Percentiles rank a stretch among this genome's conserved stretches.
These are phyloP conservation scores for Monosporascus sp. DNA, from an alignment of 2,329 filamentous ascomycete species.

Conservation along the genomic window DNA sequence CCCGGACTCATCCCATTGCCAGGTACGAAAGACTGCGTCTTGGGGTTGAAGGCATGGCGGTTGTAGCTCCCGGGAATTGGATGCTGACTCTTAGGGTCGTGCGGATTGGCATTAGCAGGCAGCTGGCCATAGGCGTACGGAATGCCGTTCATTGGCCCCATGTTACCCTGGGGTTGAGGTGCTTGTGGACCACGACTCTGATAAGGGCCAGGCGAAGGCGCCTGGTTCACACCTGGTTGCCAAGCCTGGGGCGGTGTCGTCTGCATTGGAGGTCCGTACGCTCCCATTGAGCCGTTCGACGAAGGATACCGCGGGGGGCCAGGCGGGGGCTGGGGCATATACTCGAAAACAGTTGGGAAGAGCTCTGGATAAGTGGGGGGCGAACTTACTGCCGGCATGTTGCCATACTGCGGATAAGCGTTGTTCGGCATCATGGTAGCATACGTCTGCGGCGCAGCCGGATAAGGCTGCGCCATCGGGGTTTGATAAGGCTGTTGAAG, in stretches of 20 bases:
- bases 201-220: conserved; percentile 18
- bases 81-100: conserved; percentile 71
- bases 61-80: conserved; percentile 81
- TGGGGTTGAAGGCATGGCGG: conserved; percentile 85
- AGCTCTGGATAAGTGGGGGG: conserved; percentile 19
- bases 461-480: conserved; percentile 43
- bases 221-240: conserved; percentile 23
- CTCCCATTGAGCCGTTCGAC: conserved; percentile 27
- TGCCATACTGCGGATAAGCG: conserved; percentile 41
- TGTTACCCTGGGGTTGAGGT: conserved; percentile 16
- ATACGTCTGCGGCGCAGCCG: conserved; percentile 38
- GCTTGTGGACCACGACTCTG: conserved; percentile 20
- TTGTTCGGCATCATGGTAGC: conserved; percentile 35
- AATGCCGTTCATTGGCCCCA: conserved; percentile 27
- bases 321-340: conserved; percentile 29
- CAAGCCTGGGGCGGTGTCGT: conserved; percentile 29
- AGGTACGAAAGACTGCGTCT: conserved; percentile 88
- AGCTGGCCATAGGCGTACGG: conserved; percentile 78
- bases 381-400: conserved; percentile 40
- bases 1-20: conserved; percentile 46
- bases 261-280: conserved; percentile 31
- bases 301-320: conserved; percentile 30
- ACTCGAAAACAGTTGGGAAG: conserved; percentile 27
- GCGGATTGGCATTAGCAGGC: conserved; percentile 62
- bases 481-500: conserved; percentile 42